These are phyloP conservation scores for Neopestalotiopsis sp. DNA, from an alignment of 2,329 filamentous ascomycete species.

Conservation along the genomic window DNA sequence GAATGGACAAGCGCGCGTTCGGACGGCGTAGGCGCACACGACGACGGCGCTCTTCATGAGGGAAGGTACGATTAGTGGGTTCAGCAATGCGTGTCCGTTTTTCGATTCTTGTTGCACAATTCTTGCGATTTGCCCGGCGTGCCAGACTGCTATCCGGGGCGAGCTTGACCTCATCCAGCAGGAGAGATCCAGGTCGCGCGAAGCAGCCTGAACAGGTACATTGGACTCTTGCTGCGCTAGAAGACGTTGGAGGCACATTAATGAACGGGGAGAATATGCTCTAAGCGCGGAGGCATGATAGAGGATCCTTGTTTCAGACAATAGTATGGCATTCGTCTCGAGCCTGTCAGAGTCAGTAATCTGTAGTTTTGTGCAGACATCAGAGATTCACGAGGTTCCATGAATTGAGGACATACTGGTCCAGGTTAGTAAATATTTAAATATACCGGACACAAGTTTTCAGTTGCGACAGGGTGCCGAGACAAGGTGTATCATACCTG, in stretches of 20 bases:
- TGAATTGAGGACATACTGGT: neutral
- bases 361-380: neutral
- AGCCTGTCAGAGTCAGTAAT: neutral
- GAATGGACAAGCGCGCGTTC: neutral
- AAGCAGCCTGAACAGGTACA: neutral
- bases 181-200: neutral
- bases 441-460: neutral
- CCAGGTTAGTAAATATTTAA: neutral
- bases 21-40: neutral
- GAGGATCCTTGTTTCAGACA: neutral
- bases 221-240: no score
- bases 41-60: neutral
- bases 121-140: neutral
- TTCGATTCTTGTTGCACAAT: neutral
- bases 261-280: neutral
- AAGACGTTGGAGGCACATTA: neutral
- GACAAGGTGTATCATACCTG: neutral
- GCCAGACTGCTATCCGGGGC: neutral
- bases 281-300: neutral
- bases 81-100: neutral
- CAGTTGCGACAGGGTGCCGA: neutral
- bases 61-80: neutral
- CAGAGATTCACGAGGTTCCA: neutral
- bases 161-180: neutral
- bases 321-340: neutral